Conservation (phyloP, 495 filamentous ascomycete genomes). For the Xylaria bambusicola region DNA sequence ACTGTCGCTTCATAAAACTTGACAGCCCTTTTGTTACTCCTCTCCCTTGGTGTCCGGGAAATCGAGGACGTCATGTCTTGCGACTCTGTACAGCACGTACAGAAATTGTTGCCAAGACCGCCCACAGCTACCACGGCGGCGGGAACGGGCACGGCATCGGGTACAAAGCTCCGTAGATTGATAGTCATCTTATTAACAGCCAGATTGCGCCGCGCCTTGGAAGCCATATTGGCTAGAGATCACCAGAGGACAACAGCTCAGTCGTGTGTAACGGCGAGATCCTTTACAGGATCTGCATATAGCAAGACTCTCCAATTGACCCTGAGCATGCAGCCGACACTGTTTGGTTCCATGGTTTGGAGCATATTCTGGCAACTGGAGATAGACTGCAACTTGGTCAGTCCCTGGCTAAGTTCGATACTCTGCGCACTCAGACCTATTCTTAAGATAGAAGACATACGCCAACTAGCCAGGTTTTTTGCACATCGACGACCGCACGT, state of each 20-base stretch:
- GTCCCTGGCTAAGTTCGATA: conserved; percentile 18
- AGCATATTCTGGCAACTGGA: conserved; percentile 18
- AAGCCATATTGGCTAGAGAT: neutral
- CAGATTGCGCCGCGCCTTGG: neutral
- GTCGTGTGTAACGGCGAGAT: neutral
- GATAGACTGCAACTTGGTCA: conserved; percentile 15
- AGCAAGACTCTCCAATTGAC: neutral
- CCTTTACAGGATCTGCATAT: neutral
- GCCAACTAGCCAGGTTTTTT: conserved; percentile 5
- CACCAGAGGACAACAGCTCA: neutral
- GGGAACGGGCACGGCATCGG: neutral
- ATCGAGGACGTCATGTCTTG: neutral
- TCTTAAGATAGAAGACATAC: conserved; percentile 5
- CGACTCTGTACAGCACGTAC: neutral
- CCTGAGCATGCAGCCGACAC: neutral
- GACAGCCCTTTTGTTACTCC: neutral
- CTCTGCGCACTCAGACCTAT: conserved; percentile 7
- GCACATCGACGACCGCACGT: neutral
- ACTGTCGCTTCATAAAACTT: neutral
- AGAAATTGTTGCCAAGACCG: neutral
- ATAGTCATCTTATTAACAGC: neutral
- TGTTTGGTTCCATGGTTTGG: conserved; percentile 12
- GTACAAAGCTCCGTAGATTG: neutral
- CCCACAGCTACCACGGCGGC: neutral
- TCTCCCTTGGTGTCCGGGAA: neutral